Evolutionary conservation across 495 filamentous ascomycete genomes (phyloP).

Genomic region (Aspergillus indologenus): DNA sequence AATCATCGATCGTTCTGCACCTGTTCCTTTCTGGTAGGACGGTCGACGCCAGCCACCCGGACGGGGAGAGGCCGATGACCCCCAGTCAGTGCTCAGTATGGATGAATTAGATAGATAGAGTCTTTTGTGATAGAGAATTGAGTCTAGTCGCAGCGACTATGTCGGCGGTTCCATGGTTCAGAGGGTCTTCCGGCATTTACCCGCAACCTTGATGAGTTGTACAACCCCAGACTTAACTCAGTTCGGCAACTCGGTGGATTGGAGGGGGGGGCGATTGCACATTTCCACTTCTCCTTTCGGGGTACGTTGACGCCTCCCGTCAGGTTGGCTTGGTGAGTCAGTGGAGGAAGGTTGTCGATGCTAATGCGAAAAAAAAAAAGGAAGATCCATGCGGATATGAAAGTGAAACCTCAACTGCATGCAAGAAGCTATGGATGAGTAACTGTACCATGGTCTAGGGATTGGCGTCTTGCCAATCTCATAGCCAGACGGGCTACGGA

Average conservation of each 20-base stretch:
- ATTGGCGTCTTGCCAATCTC: neutral
- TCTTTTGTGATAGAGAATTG: neutral
- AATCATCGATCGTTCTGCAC: neutral
- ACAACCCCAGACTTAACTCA: neutral
- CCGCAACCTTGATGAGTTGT: conserved; percentile 19
- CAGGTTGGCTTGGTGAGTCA: neutral
- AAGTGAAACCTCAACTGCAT: neutral
- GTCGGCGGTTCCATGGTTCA: conserved; percentile 19
- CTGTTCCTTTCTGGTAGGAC: conserved; percentile 3
- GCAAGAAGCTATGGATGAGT: neutral
- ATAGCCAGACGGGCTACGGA: neutral
- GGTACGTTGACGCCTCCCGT: neutral
- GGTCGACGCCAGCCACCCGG: neutral
- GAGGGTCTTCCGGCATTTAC: conserved; percentile 12
- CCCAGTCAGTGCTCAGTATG: too few species aligned
- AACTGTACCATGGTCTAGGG: neutral
- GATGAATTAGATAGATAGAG: neutral
- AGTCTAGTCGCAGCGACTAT: conserved; percentile 16
- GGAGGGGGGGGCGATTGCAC: too few species aligned
- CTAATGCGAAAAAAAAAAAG: neutral
- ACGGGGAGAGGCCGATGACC: neutral
- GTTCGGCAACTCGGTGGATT: neutral
- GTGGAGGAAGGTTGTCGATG: too few species aligned
- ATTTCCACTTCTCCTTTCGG: neutral
- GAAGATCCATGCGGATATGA: neutral